These are phyloP conservation scores for Thalassiosira allenii DNA, from an alignment of 352 stramenopile species.

Conservation along the genomic window DNA sequence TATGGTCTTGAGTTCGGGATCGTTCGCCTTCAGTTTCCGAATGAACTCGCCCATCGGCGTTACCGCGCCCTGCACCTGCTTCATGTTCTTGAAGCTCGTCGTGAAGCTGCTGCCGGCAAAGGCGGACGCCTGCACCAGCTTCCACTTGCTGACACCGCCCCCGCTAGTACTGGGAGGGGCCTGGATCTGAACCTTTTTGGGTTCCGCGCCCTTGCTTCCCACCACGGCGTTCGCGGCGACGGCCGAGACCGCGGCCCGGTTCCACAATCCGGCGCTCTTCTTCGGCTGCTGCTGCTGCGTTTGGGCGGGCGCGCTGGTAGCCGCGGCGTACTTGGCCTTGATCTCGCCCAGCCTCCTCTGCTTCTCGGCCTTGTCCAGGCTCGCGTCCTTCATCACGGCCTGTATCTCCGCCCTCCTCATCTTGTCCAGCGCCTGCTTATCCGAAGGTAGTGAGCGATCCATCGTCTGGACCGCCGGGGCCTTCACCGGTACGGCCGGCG, in stretches of 20 bases:
- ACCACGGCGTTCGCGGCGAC: slow-evolving; percentile 11
- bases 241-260: slow-evolving; percentile 17
- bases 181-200: neutral
- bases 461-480: neutral
- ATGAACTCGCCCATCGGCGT: slow-evolving; percentile 43
- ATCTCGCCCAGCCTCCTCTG: slow-evolving; percentile 16
- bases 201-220: neutral
- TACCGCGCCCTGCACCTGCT: slow-evolving; percentile 3
- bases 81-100: neutral
- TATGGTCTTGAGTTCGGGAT: slow-evolving; percentile 38
- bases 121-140: neutral
- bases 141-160: neutral
- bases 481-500: too few species aligned
- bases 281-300: neutral
- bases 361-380: slow-evolving; percentile 10
- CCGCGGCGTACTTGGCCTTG: slow-evolving; percentile 31
- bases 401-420: slow-evolving; percentile 15
- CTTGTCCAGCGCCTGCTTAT: neutral
- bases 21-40: slow-evolving; percentile 38
- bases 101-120: neutral
- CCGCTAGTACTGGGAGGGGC: too few species aligned
- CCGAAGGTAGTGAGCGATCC: neutral
- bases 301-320: neutral
- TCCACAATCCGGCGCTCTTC: slow-evolving; percentile 19
- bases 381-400: slow-evolving; percentile 17